Percentiles rank a stretch among this genome's conserved stretches.
phyloP scores from a whole-genome alignment of 768 basidiomycete species.

The Termitomyces sp. region DNA sequence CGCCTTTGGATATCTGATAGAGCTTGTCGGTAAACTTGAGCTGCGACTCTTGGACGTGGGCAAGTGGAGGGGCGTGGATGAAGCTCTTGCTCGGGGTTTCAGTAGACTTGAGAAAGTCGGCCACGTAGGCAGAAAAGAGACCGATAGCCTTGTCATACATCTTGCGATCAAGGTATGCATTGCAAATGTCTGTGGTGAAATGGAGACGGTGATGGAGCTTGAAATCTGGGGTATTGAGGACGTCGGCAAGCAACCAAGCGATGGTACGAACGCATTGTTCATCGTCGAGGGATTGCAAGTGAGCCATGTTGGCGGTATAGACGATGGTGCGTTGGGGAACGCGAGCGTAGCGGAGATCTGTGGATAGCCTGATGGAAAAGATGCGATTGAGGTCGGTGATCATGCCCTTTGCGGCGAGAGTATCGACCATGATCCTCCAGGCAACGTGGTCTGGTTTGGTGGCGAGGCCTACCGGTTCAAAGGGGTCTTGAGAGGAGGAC shows the following conservation, averaged over 20 bases:
- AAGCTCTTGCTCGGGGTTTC: too few species aligned
- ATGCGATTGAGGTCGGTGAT: conserved; percentile 52
- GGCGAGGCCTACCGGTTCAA: conserved; percentile 35
- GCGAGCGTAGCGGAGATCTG: conserved; percentile 30
- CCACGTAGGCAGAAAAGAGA: conserved; percentile 11
- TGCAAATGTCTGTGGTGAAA: conserved; percentile 20
- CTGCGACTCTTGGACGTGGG: conserved; percentile 13
- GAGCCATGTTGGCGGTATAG: conserved; percentile 30
- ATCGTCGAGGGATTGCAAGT: conserved; percentile 13
- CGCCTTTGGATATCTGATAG: conserved; percentile 13
- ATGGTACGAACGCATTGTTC: conserved; percentile 14
- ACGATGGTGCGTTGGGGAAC: conserved; percentile 36
- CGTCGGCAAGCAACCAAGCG: conserved; percentile 14
- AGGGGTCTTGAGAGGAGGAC: conserved; percentile 28
- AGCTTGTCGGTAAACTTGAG: conserved; percentile 19
- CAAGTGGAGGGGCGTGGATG: conserved; percentile 5
- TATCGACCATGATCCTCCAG: conserved; percentile 58
- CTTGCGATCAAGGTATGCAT: conserved; percentile 23
- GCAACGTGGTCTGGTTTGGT: conserved; percentile 47
- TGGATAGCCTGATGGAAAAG: conserved; percentile 33
- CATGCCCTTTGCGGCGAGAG: conserved; percentile 42
- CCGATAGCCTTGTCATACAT: conserved; percentile 20
- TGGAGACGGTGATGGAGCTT: background rate
- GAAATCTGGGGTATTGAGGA: background rate
- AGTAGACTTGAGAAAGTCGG: background rate